Evolutionary conservation across 192 early-diverging fungal species (phyloP).

Genomic region (Coemansia sp.): DNA sequence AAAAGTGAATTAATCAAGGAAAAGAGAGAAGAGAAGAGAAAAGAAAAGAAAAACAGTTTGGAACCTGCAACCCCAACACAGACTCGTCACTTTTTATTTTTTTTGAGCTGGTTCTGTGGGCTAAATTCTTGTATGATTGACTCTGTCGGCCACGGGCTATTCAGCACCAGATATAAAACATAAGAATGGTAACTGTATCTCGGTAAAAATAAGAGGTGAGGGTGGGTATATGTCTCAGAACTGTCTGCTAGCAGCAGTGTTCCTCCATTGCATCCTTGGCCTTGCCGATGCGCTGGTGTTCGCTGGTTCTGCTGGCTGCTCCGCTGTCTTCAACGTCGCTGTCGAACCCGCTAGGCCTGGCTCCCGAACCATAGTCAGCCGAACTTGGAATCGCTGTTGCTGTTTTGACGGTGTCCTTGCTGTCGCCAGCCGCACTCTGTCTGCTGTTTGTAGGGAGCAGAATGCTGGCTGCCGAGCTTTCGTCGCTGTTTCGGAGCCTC

Average conservation of each 20-base stretch:
- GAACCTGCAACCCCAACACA: too few relatives aligned
- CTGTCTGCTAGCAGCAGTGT: slow-evolving; percentile 17
- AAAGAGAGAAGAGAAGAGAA: slow-evolving; percentile 5
- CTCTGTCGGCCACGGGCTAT: too few relatives aligned
- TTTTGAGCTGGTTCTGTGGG: background rate
- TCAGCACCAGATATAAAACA: too few relatives aligned
- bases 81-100: too few relatives aligned
- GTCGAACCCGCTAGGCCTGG: background rate
- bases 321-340: background rate
- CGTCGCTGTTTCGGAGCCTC: background rate
- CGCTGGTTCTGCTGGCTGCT: background rate
- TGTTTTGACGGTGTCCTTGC: background rate
- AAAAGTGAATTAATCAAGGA: background rate
- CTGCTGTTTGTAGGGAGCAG: slow-evolving; percentile 16
- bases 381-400: background rate
- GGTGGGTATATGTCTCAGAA: background rate
- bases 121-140: background rate
- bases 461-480: background rate
- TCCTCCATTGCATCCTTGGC: slow-evolving; percentile 23
- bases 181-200: too few relatives aligned
- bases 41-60: slow-evolving; percentile 1
- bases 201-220: background rate
- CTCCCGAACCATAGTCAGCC: background rate
- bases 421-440: background rate
- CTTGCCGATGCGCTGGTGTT: background rate